These are phyloP conservation scores for Phytophthora uliginosa DNA, from an alignment of 352 stramenopile species.

Conservation along the genomic window DNA sequence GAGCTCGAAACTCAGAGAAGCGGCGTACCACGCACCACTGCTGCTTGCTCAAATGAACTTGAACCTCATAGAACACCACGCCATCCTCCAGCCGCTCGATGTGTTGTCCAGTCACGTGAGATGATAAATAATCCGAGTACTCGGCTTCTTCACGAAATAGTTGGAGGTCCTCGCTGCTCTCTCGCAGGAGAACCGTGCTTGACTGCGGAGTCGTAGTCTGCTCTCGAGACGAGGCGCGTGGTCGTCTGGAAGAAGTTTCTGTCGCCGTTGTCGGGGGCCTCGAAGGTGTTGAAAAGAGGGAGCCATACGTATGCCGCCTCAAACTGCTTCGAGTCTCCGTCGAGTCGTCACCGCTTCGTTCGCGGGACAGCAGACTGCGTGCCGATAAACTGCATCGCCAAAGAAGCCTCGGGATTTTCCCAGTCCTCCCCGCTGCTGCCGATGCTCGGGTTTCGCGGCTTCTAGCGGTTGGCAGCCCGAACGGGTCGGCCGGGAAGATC, in stretches of 20 bases:
- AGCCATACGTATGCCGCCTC: constrained; percentile 21
- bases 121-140: constrained; percentile 83
- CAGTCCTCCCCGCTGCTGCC: constrained; percentile 1
- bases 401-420: constrained; percentile 31
- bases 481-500: constrained; percentile 36
- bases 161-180: constrained; percentile 49
- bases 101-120: constrained; percentile 55
- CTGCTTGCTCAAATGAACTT: constrained; percentile 72
- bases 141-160: constrained; percentile 81
- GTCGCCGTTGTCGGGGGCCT: constrained; percentile 8
- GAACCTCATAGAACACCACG: constrained; percentile 77
- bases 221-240: constrained; percentile 5
- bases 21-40: constrained; percentile 68
- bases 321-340: constrained; percentile 4
- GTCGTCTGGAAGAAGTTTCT: constrained; percentile 12
- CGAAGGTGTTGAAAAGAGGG: constrained; percentile 15
- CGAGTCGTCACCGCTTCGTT: constrained; percentile 17
- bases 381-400: constrained; percentile 40
- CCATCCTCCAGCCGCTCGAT: constrained; percentile 50
- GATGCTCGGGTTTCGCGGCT: constrained; percentile 24
- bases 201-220: constrained; percentile 19
- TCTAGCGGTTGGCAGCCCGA: constrained; percentile 22
- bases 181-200: constrained; percentile 46
- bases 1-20: constrained; percentile 78
- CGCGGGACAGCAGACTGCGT: constrained; percentile 25